Evolutionary conservation across 768 basidiomycete genomes (phyloP), one percentile per base, ranked within the genome.

Genomic region (Omphalotus guepiniiformis): DNA sequence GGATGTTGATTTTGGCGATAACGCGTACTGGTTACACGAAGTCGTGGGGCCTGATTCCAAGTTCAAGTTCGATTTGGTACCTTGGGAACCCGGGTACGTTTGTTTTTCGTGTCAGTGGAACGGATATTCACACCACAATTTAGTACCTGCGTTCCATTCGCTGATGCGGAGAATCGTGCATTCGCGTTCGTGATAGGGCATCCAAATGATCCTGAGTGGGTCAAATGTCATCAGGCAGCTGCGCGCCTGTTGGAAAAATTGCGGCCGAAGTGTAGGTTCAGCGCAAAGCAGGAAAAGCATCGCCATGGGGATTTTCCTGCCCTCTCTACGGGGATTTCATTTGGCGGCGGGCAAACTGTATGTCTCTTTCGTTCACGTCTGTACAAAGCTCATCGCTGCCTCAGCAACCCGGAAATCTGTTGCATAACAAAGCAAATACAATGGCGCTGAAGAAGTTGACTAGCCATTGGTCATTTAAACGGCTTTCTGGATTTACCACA

Each of bases 341-440:
- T 55, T 54, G 64, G 65, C 1, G 63, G 62, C 0, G 66, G 66
- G 0, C 63, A 63, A 32, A 32, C 19, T 19, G 48, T 37, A 26
- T 2, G 48, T 50, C 7, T 16, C 15, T 15, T 12, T 5, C 4
- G n/a, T 16, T 26, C 5, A 7, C 18, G 16, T 21, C 2, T 2
- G 15, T 21, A 12, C 16, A 5, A 2, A 15, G 13, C 13, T 2
- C 23, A 12, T 25, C 41, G n/a, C 16, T 15, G 2, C 12, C 1
- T 2, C 9, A 39, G 47, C 39, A 52, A 11, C 51, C 59, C 11
- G 32, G 48, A 15, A 45, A 55, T 47, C 50, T 49, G 3, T 47
- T 12, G n/a, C n/a, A 50, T 19, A 30, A 37, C 25, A 18, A 21
- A 16, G 3, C 22, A 21, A 28, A 47, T 15, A 2, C 29, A 22